phyloP scores from a whole-genome alignment of 192 early-diverging fungal species.

The Coemansia sp. region DNA sequence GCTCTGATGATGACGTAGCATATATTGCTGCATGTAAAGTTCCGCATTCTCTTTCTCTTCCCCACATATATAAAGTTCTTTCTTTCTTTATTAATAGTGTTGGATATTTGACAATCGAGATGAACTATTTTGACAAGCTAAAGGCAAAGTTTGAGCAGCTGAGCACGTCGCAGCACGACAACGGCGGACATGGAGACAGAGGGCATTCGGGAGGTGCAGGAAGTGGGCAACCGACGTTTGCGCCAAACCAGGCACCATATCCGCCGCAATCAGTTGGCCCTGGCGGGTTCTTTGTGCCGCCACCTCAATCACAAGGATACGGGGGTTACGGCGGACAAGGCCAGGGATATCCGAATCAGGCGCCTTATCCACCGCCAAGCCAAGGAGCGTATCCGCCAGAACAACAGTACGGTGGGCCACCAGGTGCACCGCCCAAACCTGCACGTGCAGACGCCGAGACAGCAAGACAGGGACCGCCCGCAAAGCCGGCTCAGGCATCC shows the following conservation, averaged over 20 bases:
- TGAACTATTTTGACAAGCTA: constrained; percentile 39
- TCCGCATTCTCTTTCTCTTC: not conserved
- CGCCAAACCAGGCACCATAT: constrained; percentile 1
- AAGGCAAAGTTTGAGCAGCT: constrained; percentile 48
- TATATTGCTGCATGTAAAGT: not conserved
- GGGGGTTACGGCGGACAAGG: not conserved
- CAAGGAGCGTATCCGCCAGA: constrained; percentile 9
- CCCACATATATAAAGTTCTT: not conserved
- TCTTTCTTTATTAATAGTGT: not conserved
- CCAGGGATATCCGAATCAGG: constrained; percentile 8
- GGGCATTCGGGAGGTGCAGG: constrained; percentile 5
- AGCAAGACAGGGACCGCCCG: not conserved
- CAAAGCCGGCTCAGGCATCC: not conserved
- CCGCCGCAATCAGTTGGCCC: not conserved
- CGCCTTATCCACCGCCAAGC: constrained; percentile 19
- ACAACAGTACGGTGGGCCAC: not conserved
- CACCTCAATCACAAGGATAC: constrained; percentile 7
- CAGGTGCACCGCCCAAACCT: not conserved
- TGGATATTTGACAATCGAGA: not conserved
- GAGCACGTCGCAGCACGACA: constrained; percentile 11
- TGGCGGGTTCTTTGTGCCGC: constrained; percentile 13
- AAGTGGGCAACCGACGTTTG: not conserved
- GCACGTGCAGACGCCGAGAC: not conserved
- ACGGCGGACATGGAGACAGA: not conserved
- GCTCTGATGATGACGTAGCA: not conserved